Percentiles rank a stretch among this genome's conserved stretches.
phyloP scores from a whole-genome alignment of 495 filamentous ascomycete species.

The Talaromyces thailandensis region DNA sequence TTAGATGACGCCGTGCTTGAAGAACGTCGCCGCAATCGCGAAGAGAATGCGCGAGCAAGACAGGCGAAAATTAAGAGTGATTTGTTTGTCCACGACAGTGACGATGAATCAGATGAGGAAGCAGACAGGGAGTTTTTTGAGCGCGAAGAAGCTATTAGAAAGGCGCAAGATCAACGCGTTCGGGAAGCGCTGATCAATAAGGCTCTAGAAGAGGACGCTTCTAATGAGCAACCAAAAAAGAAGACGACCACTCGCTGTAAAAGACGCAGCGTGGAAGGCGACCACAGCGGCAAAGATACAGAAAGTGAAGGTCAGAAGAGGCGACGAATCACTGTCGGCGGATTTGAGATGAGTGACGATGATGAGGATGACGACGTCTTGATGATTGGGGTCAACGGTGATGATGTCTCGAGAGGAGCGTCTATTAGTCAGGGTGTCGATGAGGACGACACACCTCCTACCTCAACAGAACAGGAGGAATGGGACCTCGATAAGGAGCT shows the following conservation, averaged over 20 bases:
- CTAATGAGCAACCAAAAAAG: slow-evolving; percentile 19
- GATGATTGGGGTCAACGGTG: slow-evolving; percentile 23
- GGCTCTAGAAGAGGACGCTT: slow-evolving; percentile 35
- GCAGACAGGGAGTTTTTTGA: slow-evolving; percentile 61
- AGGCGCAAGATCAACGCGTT: slow-evolving; percentile 39
- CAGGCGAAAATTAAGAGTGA: slow-evolving; percentile 72
- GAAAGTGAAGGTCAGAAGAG: slow-evolving; percentile 8
- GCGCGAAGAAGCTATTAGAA: slow-evolving; percentile 50
- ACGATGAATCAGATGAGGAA: slow-evolving; percentile 70
- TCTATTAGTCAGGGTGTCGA: slow-evolving; percentile 14
- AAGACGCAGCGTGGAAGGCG: slow-evolving; percentile 19
- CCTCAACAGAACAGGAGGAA: slow-evolving; percentile 22
- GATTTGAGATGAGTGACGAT: slow-evolving; percentile 15
- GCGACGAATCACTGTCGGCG: slow-evolving; percentile 14
- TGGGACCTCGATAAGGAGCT: slow-evolving; percentile 31
- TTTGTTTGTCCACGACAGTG: slow-evolving; percentile 67
- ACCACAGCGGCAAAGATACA: slow-evolving; percentile 10
- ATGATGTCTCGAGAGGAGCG: slow-evolving; percentile 11
- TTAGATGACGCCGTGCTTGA: slow-evolving; percentile 43
- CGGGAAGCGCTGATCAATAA: slow-evolving; percentile 44
- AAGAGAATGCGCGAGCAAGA: slow-evolving; percentile 52
- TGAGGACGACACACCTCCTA: slow-evolving; percentile 20
- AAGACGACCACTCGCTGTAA: slow-evolving; percentile 9
- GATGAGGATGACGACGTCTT: slow-evolving; percentile 25
- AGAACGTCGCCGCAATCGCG: slow-evolving; percentile 42